Evolutionary conservation across 768 basidiomycete species (phyloP), one percentile per base, ranked within the genome.

Genomic region (Rhizopogon rudus): DNA sequence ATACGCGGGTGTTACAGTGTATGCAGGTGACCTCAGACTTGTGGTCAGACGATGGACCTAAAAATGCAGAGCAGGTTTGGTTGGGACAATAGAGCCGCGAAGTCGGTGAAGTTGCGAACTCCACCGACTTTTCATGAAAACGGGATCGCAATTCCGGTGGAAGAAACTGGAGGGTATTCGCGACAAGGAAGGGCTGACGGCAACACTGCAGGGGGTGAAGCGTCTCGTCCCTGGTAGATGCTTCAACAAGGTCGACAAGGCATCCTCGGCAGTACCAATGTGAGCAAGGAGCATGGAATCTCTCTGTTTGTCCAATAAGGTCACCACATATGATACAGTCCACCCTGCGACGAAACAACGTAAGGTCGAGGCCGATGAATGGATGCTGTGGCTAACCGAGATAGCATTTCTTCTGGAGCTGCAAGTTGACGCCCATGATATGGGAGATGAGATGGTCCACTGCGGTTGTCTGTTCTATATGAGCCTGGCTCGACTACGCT

Each of bases 161-260:
- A 10, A 80, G 65, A 45, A 75, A 71, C 6, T 53, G 63, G 8
- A 57, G 54, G 14, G 77, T 43, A 0, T 44, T 52, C 13, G 42
- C 49, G 22, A 67, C 50, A 1, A 73, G 66, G 40, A 82, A 68
- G 0, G 64, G 63, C 35, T 70, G 60, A 29, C 71, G 63, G 63
- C 81, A 84, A 61, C 81, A 84, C 37, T 77, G 73, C 8, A 81
- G 69, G 0, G 83, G 82, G 53, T 75, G 75, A 4, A 83, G 72
- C 0, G 76, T 70, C 57, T 84, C 83, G 58, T 84, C 82, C 3
- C 66, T 69, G 10, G 72, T 71, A 20, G 76, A 74, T 0, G 74
- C 54, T 44, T 73, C 62, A 16, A 77, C 75, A 35, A 82, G 73
- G 33, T 67, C 65, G 1, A 60, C 51, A 35, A 81, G 42, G 54